Evolutionary conservation across 192 early-diverging fungal species (phyloP), one percentile per base, ranked within the genome.

Genomic region (Coemansia sp.): DNA sequence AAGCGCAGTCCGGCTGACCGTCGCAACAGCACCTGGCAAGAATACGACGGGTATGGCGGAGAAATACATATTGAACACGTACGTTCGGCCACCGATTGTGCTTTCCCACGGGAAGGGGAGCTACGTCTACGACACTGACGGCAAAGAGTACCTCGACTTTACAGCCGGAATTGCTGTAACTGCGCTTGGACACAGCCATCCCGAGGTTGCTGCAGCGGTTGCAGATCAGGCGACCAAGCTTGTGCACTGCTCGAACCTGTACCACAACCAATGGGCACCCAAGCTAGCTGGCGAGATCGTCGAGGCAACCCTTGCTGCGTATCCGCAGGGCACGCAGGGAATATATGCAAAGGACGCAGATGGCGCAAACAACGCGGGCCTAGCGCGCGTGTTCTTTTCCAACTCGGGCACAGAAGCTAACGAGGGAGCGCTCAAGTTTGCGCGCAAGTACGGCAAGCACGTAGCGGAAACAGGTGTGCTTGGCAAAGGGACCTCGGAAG

Each of bases 361-460:
- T 46, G 57, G 51, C 7, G 50, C 57, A 32, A 50, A 56, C 50
- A 64, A 61, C 10, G 42, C 50, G 23, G 32, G 65, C 53, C 81
- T 68, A 5, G 85, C 86, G 21, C 93, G 93, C 66, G 89, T 96
- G 51, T 99, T 99, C 71, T 94, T 97, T 61, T 85, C 93, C 25
- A 99, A 99, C 83, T 94, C 93, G 25, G 97, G 97, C 61, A 97
- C 97, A 0, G 97, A 99, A 74, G 95, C 97, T 24, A 99, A 99
- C 74, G 95, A 99, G 76, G 96, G 94, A 32, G 93, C 95, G 1
- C 68, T 99, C 29, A 99, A 99, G 83, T 99, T 97, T 86, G 94
- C 91, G 17, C 85, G 93, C 58, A 97, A 97, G 75, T 91, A 90
- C 74, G 95, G 91, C 30, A 76, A 77, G 61, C 57, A 70, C n/a